phyloP scores from a whole-genome alignment of 1,284 basidiomycete genomes.

The Moniliella sp. region DNA sequence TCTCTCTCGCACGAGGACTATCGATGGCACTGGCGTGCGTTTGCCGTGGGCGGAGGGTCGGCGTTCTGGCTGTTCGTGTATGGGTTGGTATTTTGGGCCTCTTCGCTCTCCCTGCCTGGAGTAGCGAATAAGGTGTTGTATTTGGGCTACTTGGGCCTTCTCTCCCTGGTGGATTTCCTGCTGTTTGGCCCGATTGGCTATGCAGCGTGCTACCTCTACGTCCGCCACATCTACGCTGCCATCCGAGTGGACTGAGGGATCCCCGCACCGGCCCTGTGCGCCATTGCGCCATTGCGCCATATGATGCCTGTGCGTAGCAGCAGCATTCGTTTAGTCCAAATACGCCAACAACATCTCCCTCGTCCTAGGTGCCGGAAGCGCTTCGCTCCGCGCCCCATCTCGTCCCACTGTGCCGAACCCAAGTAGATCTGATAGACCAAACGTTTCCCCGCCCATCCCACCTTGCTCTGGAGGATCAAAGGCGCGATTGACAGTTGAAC shows the following conservation, averaged over 20 bases:
- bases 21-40: conserved; percentile 89
- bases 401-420: too few species aligned
- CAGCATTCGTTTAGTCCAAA: too few species aligned
- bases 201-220: conserved; percentile 5
- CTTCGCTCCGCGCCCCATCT: too few species aligned
- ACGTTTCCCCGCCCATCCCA: too few species aligned
- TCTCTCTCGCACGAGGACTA: conserved; percentile 86
- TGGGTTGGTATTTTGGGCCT: conserved; percentile 58
- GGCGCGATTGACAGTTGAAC: too few species aligned
- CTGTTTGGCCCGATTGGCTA: conserved; percentile 46
- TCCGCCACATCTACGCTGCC: conserved; percentile 17
- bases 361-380: too few species aligned
- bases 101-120: conserved; percentile 60
- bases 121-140: conserved; percentile 66
- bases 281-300: too few species aligned
- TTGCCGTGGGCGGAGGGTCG: conserved; percentile 77
- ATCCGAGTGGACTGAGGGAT: conserved; percentile 20
- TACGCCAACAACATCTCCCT: too few species aligned
- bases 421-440: too few species aligned
- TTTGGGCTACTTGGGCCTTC: conserved; percentile 67
- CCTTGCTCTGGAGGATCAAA: too few species aligned
- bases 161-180: conserved; percentile 65
- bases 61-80: conserved; percentile 78
- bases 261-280: too few species aligned
- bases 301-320: too few species aligned